Conservation (phyloP, 1,139 yeast species). For the Debaryomyces singareniensis region DNA sequence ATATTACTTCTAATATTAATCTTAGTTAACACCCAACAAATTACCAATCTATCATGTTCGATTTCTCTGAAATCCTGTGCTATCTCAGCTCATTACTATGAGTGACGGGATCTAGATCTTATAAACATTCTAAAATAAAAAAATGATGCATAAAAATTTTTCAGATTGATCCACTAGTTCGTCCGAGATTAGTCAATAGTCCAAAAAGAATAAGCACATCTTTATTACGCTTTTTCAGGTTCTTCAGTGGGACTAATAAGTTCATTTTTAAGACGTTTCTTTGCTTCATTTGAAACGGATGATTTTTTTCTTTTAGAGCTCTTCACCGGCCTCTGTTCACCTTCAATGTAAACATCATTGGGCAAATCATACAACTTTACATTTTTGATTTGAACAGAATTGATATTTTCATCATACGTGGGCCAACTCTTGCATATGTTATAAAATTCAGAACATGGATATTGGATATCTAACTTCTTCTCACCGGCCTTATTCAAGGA, state of each 20-base stretch:
- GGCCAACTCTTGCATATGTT: conserved; percentile 71
- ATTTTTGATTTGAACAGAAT: conserved; percentile 63
- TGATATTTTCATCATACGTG: conserved; percentile 53
- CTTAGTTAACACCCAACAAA: too few relatives aligned
- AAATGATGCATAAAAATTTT: too few relatives aligned
- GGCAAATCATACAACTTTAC: conserved; percentile 81
- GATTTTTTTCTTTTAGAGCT: conserved; percentile 26
- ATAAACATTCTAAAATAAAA: too few relatives aligned
- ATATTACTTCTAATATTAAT: too few relatives aligned
- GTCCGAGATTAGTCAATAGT: not conserved
- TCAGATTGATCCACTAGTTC: not conserved
- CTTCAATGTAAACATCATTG: conserved; percentile 74
- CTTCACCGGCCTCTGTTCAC: conserved; percentile 67
- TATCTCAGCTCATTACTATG: too few relatives aligned
- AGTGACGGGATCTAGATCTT: too few relatives aligned
- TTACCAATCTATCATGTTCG: too few relatives aligned
- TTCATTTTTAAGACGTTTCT: conserved; percentile 14
- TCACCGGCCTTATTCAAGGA: conserved; percentile 42
- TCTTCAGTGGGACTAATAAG: conserved; percentile 8
- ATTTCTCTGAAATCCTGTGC: too few relatives aligned
- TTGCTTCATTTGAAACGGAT: conserved; percentile 7
- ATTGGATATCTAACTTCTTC: conserved; percentile 76
- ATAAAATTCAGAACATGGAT: conserved; percentile 87
- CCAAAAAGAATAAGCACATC: not conserved
- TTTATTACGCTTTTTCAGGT: conserved; percentile 3